These are phyloP conservation scores for Anthracocystis walkeri DNA, from an alignment of 1,284 basidiomycete genomes.

Conservation along the genomic window DNA sequence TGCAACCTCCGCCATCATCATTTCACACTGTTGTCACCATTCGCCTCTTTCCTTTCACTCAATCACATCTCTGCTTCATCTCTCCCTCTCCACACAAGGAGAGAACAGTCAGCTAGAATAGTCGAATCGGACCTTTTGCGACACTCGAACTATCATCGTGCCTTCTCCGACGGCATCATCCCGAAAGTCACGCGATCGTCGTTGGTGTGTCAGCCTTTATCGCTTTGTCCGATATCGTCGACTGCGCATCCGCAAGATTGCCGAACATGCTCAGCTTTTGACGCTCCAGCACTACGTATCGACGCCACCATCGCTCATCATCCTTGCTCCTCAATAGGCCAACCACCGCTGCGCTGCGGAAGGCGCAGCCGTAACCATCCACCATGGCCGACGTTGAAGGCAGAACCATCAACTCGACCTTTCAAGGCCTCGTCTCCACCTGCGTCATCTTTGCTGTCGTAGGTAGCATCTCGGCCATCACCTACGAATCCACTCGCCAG, in stretches of 20 bases:
- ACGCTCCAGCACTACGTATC: not conserved
- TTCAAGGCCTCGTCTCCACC: slow-evolving; percentile 61
- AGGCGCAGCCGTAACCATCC: not conserved
- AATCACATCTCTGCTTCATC: not conserved
- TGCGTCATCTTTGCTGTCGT: slow-evolving; percentile 60
- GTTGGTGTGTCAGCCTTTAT: slow-evolving; percentile 2
- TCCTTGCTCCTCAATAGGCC: not conserved
- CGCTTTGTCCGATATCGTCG: slow-evolving; percentile 6
- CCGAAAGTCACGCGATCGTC: slow-evolving; percentile 8
- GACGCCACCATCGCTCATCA: not conserved
- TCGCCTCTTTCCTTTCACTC: not conserved
- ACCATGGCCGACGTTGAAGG: slow-evolving; percentile 36
- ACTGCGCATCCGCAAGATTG: not conserved
- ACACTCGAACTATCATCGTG: not conserved
- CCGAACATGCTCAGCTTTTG: too few relatives aligned
- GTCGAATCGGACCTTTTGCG: not conserved
- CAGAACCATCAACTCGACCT: slow-evolving; percentile 52
- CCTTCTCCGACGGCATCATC: not conserved
- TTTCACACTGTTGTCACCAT: not conserved
- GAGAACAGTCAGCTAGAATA: not conserved
- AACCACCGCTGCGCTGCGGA: not conserved
- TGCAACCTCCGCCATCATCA: not conserved
- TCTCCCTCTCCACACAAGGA: not conserved
- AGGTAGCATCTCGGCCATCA: slow-evolving; percentile 49
- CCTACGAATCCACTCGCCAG: slow-evolving; percentile 60